Base-by-base conservation (phyloP, 208 protist species). In the Novymonas esmeraldas region DNA sequence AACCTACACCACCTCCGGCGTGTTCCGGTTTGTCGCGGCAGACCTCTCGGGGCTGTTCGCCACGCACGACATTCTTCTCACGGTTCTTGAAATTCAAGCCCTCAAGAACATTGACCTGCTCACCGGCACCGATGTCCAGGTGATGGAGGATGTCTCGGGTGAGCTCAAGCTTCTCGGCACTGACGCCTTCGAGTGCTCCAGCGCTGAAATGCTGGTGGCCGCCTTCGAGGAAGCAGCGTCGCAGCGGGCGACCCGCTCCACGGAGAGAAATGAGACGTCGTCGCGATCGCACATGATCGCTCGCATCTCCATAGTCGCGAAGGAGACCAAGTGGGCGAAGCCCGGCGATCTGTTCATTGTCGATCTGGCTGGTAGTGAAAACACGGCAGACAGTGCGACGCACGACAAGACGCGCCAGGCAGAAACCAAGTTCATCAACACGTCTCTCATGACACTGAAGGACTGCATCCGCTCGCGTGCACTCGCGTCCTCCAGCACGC, bases 391-490 rank as follows among this genome's bases (percentile, higher is more conserved):
- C 60, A 92, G 84, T 55, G 80, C 92, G 6, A 94, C 84, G 7
- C 92, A 96, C 76, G 89, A 96, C 73, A 92, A 92, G 70, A 75
- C 58, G 20, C 81, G 89, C 4, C 86, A 93, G 52, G 73, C 74
- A 31, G 89, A 96, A 62, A 85, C 92, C 24, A 94, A 94, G 57
- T 94, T 95, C 64, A 96, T 96, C 52, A 96, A 96, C 72, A 92
- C 92, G 9, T 96, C 92, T n/a, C 73, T 96, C n/a, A 96, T 96
- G 92, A 95, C 89, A 0, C 72, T 96, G 39, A 96, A 96, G 62
- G 92, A 96, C 57, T 96, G 92, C 71, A 95, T 96, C 64, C 82
- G 92, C 29, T 66, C 87, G 16, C 82, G 89, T 11, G 89, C 83
- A 2, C 76, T 89, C 18, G 83, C 84, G 14, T 76, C 84, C 1